Evolutionary conservation across 2,329 filamentous ascomycete genomes (phyloP), one percentile per base, ranked within the genome.

Genomic region (Colletotrichum sp.): DNA sequence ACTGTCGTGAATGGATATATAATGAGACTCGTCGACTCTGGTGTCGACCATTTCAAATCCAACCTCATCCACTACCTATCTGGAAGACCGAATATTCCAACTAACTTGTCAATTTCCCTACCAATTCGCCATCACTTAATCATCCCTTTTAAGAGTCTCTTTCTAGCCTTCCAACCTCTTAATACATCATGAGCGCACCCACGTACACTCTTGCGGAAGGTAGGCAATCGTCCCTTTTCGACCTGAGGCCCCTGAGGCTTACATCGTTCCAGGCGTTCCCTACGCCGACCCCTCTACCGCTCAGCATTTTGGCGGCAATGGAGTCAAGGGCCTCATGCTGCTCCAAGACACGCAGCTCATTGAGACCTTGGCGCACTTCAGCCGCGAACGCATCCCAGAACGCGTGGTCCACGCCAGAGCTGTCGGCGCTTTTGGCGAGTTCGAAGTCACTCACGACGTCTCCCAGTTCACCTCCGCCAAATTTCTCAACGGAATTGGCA

Each of bases 361-460:
- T 63, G 89, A 92, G 77, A 88, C 86, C 0, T 82, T 92, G 4
- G 86, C 90, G 4, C 90, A 91, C 79, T 92, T 91, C 79, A 85
- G 85, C 58, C 84, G 90, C 12, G 90, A 92, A 79, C 82, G 90
- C n/a, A 91, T 91, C 68, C 90, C 90, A 0, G 89, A 91, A 78
- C 81, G 88, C 24, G 81, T 83, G 16, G 83, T 84, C 2, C 83
- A 84, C 34, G 83, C 83, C 8, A 81, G 81, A 28, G 83, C 82
- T 21, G 82, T 79, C 7, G 83, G 89, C 34, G 89, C 89, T 0
- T 90, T 86, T 76, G 90, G 90, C 21, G 87, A 91, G 67, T 93
- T 93, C 77, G 90, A 93, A 81, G 88, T 90, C n/a, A 92, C 90
- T 1, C 82, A 88, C 64, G 91, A 93, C 78, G 85, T 92, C 71